Evolutionary conservation across 768 basidiomycete species (phyloP).

Genomic region (Nidularia pulvinata): DNA sequence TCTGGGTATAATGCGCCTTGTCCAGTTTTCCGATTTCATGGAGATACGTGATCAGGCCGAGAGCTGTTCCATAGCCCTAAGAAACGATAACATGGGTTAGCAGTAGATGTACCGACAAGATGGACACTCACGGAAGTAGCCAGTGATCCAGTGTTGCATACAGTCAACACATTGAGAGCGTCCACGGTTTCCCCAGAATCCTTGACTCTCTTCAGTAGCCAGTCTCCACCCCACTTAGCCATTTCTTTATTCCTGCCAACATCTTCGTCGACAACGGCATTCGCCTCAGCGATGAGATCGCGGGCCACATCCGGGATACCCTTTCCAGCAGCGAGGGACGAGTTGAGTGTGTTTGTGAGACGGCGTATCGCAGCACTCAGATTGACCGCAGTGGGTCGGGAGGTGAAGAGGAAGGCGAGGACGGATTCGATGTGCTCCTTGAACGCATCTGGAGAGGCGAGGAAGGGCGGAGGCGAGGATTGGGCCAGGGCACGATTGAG

Average conservation of each 20-base stretch:
- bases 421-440: slow-evolving; percentile 53
- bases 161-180: slow-evolving; percentile 82
- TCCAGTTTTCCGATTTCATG: slow-evolving; percentile 76
- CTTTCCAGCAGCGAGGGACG: slow-evolving; percentile 36
- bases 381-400: slow-evolving; percentile 97
- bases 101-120: neutral
- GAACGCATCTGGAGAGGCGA: slow-evolving; percentile 52
- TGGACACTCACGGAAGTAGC: slow-evolving; percentile 78
- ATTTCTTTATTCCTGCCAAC: slow-evolving; percentile 84
- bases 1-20: slow-evolving; percentile 92
- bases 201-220: slow-evolving; percentile 63
- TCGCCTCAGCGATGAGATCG: slow-evolving; percentile 70
- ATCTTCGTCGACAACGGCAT: slow-evolving; percentile 83
- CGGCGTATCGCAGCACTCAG: slow-evolving; percentile 84
- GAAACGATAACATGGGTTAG: neutral
- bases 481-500: slow-evolving; percentile 52
- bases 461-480: slow-evolving; percentile 48
- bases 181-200: slow-evolving; percentile 28
- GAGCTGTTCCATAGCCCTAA: slow-evolving; percentile 95
- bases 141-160: slow-evolving; percentile 97
- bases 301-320: slow-evolving; percentile 48
- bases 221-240: slow-evolving; percentile 84
- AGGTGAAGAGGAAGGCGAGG: slow-evolving; percentile 76
- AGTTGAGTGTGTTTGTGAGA: slow-evolving; percentile 51
- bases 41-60: slow-evolving; percentile 92